Conservation (phyloP, 2,329 filamentous ascomycete genomes). For the Epichloe sp. region DNA sequence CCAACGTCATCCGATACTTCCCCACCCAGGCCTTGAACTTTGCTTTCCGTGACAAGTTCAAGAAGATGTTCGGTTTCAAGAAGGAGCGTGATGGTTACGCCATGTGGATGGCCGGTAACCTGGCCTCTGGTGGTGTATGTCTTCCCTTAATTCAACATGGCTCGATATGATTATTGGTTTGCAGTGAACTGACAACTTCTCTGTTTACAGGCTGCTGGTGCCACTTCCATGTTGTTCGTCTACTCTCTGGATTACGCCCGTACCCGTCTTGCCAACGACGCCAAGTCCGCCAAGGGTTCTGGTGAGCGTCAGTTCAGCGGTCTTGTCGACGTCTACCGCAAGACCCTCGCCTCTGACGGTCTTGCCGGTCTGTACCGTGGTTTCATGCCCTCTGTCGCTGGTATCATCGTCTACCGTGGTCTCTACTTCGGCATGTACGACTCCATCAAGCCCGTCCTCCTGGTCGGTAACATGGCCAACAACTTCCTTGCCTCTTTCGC, state of each 20-base stretch:
- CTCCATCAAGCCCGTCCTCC: conserved; percentile 97
- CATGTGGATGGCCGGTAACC: conserved; percentile 99
- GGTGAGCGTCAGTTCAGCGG: conserved; percentile 99
- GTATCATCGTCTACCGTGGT: conserved; percentile 99
- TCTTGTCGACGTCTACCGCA: conserved; percentile 98
- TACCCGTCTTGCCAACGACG: conserved; percentile 99
- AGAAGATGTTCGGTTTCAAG: conserved; percentile 99
- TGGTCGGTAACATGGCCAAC: conserved; percentile 80
- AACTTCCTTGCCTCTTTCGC: conserved; percentile 99
- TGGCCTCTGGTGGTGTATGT: conserved; percentile 98
- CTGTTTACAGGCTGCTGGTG: conserved; percentile 70
- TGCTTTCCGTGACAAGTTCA: conserved; percentile 99
- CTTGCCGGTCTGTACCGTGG: conserved; percentile 99
- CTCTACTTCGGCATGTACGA: conserved; percentile 99
- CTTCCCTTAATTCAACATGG: conserved; percentile 3
- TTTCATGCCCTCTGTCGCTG: conserved; percentile 98
- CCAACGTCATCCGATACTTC: conserved; percentile 99
- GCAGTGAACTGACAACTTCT: conserved; percentile 3
- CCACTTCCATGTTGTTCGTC: conserved; percentile 99
- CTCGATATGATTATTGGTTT: not conserved
- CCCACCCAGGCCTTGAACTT: conserved; percentile 99
- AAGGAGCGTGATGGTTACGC: conserved; percentile 97
- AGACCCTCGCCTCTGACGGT: conserved; percentile 98
- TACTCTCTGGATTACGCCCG: conserved; percentile 99
- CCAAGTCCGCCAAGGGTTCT: conserved; percentile 93